phyloP scores from a whole-genome alignment of 2,329 filamentous ascomycete species.

The Penicillium sp. region DNA sequence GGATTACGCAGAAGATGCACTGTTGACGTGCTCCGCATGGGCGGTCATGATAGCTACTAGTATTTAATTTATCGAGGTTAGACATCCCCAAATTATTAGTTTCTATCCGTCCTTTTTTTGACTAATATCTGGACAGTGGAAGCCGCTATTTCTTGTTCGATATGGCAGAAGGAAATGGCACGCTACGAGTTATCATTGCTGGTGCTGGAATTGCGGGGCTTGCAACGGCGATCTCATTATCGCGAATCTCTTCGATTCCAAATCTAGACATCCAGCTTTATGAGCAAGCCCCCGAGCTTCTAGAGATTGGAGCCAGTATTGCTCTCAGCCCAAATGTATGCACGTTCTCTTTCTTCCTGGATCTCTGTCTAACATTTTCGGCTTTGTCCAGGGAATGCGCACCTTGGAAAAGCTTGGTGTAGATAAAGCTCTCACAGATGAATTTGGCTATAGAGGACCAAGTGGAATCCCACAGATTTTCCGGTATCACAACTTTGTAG shows the following conservation, averaged over 20 bases:
- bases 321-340: conserved; percentile 52
- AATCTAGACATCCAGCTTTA: conserved; percentile 55
- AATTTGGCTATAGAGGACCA: conserved; percentile 46
- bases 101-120: background rate
- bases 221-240: conserved; percentile 52
- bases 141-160: background rate
- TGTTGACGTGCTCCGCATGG: conserved; percentile 29
- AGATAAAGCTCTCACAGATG: conserved; percentile 49
- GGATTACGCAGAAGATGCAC: conserved; percentile 16
- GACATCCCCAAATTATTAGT: background rate
- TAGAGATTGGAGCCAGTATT: conserved; percentile 22
- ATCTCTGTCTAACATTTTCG: background rate
- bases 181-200: conserved; percentile 48
- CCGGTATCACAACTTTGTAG: conserved; percentile 31
- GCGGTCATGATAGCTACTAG: background rate
- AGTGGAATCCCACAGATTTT: conserved; percentile 53
- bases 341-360: background rate
- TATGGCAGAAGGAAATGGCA: conserved; percentile 1
- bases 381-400: conserved; percentile 43
- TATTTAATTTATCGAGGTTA: background rate
- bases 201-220: conserved; percentile 58
- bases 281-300: conserved; percentile 49
- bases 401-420: conserved; percentile 58
- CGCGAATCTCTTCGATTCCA: conserved; percentile 11
- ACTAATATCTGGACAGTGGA: background rate